A percentile compares a stretch with the other conserved stretches of the same genome.
phyloP scores from a whole-genome alignment of 495 filamentous ascomycete species.

The Daldinia concentrica region DNA sequence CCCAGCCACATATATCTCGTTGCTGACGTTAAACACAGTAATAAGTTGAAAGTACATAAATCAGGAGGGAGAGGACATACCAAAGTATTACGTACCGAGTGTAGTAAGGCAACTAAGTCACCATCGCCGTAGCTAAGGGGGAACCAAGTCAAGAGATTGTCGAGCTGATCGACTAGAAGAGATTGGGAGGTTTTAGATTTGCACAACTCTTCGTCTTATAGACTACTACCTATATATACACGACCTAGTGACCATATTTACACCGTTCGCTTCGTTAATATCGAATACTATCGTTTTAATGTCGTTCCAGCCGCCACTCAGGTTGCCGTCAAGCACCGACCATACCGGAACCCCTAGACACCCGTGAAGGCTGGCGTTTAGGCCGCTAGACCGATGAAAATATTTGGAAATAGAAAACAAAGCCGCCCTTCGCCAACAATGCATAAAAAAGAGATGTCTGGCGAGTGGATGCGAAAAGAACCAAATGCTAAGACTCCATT shows the following conservation, averaged over 20 bases:
- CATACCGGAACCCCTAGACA: slow-evolving; percentile 1
- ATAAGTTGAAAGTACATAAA: no score
- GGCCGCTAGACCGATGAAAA: slow-evolving; percentile 21
- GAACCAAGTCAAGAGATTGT: neutral
- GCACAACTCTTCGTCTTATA: slow-evolving; percentile 36
- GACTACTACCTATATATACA: slow-evolving; percentile 45
- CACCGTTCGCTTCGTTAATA: slow-evolving; percentile 30
- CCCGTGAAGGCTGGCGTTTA: slow-evolving; percentile 9
- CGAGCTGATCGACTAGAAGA: neutral
- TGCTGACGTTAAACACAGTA: no score
- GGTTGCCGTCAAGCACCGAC: neutral
- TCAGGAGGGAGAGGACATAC: neutral
- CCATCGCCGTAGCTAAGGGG: neutral
- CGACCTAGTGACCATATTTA: slow-evolving; percentile 34
- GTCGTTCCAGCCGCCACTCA: slow-evolving; percentile 11
- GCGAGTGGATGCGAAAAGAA: slow-evolving; percentile 20
- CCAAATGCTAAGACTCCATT: slow-evolving; percentile 43
- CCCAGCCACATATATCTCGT: no score
- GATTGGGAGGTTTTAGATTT: neutral
- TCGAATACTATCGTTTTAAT: slow-evolving; percentile 29
- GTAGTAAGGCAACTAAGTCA: neutral
- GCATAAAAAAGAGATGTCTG: slow-evolving; percentile 23
- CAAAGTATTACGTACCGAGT: neutral
- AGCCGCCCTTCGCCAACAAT: slow-evolving; percentile 37
- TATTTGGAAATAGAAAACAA: slow-evolving; percentile 17